These are phyloP conservation scores for Suhomyces atakaporum DNA, from an alignment of 1,139 yeast species.

Conservation along the genomic window DNA sequence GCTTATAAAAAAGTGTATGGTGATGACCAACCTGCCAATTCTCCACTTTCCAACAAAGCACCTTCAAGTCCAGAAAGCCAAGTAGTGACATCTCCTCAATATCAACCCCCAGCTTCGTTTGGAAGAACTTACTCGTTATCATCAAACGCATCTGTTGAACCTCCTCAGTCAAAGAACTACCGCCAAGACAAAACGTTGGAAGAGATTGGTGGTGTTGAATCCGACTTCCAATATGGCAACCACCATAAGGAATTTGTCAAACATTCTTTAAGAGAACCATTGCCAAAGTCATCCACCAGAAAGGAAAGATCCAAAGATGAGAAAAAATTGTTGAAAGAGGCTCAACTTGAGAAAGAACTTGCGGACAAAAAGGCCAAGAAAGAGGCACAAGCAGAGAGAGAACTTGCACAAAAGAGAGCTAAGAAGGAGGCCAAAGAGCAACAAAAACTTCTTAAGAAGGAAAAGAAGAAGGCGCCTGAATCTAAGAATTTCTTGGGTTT, in stretches of 20 bases:
- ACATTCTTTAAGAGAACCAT: conserved; percentile 36
- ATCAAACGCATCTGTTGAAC: conserved; percentile 8
- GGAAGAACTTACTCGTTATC: conserved; percentile 12
- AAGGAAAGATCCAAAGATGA: conserved; percentile 41
- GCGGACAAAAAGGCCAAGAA: conserved; percentile 15
- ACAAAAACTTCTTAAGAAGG: conserved; percentile 12
- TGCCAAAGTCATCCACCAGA: conserved; percentile 20
- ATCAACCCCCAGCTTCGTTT: conserved; percentile 2
- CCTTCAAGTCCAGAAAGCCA: neutral
- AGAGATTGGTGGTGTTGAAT: conserved; percentile 28
- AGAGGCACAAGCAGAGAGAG: conserved; percentile 15
- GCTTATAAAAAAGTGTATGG: conserved; percentile 47
- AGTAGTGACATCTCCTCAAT: conserved; percentile 7
- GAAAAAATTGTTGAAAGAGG: conserved; percentile 23
- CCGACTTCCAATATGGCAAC: conserved; percentile 36
- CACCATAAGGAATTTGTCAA: conserved; percentile 42
- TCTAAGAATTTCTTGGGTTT: conserved; percentile 5
- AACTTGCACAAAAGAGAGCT: conserved; percentile 10
- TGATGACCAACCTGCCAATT: conserved; percentile 11
- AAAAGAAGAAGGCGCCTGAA: conserved; percentile 9
- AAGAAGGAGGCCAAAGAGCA: conserved; percentile 14
- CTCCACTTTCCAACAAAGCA: conserved; percentile 1
- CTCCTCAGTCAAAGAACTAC: conserved; percentile 2
- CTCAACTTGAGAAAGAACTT: conserved; percentile 14
- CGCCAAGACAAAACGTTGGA: conserved; percentile 11